A percentile compares a stretch with the other conserved stretches of the same genome.
Evolutionary conservation across 345 rosid species (phyloP).

Genomic region (Acer negundo): DNA sequence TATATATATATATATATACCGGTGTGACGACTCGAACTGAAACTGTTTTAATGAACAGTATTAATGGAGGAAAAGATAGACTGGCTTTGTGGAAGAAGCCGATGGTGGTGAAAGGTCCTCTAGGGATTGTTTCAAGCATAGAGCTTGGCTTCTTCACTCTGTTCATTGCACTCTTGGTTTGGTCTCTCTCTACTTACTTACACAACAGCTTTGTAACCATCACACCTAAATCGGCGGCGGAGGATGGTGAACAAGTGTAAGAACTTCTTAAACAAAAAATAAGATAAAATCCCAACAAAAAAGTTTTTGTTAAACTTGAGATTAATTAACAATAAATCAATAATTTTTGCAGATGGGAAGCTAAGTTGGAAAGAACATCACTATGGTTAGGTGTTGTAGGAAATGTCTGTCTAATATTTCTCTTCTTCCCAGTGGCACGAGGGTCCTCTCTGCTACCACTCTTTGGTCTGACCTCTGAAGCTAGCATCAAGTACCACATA

Average conservation of each 20-base stretch:
- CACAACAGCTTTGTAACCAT: conserved; percentile 39
- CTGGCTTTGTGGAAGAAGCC: conserved; percentile 46
- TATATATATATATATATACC: no score
- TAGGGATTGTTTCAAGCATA: conserved; percentile 70
- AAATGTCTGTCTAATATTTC: conserved; percentile 58
- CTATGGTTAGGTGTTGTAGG: conserved; percentile 58
- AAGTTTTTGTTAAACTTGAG: no score
- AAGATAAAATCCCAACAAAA: no score
- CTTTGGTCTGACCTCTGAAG: conserved; percentile 76
- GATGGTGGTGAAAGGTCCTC: conserved; percentile 75
- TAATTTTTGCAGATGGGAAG: conserved; percentile 63
- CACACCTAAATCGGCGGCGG: conserved; percentile 43
- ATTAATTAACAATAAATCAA: no score
- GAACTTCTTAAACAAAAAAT: background rate
- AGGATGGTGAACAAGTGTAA: conserved; percentile 47
- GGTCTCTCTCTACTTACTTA: conserved; percentile 57
- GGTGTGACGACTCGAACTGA: no score
- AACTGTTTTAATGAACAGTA: conserved; percentile 14
- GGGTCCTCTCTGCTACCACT: conserved; percentile 70
- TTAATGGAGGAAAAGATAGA: conserved; percentile 1
- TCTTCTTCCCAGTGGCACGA: conserved; percentile 84
- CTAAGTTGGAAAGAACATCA: conserved; percentile 36
- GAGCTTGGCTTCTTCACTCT: conserved; percentile 64
- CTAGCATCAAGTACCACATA: conserved; percentile 85
- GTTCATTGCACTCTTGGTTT: conserved; percentile 68